Conservation (phyloP, 192 early-diverging fungal species). For the Umbelopsis ramanniana region DNA sequence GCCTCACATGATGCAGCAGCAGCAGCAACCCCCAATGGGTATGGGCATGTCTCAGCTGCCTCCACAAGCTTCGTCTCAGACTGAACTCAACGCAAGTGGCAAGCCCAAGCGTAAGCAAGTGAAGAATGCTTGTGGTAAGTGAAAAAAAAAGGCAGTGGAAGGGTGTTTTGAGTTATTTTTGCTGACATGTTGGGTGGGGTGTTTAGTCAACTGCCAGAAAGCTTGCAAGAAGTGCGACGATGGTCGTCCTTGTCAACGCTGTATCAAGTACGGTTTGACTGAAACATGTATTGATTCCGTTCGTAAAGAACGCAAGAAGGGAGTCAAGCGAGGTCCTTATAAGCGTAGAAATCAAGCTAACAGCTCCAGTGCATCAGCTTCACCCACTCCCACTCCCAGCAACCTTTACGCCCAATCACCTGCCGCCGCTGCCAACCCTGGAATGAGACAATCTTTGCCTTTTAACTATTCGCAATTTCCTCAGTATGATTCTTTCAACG, state of each 20-base stretch:
- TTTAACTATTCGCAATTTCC: conserved; percentile 28
- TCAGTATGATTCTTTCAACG: conserved; percentile 30
- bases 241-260: conserved; percentile 80
- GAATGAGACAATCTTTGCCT: conserved; percentile 19
- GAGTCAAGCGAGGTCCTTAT: conserved; percentile 84
- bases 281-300: conserved; percentile 76
- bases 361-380: conserved; percentile 23
- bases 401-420: conserved; percentile 24
- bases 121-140: conserved; percentile 87
- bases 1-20: conserved; percentile 19
- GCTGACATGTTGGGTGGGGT: too few relatives aligned
- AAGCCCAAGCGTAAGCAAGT: conserved; percentile 71
- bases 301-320: conserved; percentile 82
- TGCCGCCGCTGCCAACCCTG: not conserved
- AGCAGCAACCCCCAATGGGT: not conserved
- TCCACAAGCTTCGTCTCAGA: conserved; percentile 4
- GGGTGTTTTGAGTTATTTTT: too few relatives aligned
- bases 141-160: not conserved
- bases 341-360: conserved; percentile 55
- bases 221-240: conserved; percentile 93
- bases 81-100: conserved; percentile 22
- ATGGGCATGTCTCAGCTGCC: conserved; percentile 22
- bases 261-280: conserved; percentile 70
- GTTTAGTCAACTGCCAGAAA: conserved; percentile 79
- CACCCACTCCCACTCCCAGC: conserved; percentile 23